These are phyloP conservation scores for Ceratocystis destructans DNA, from an alignment of 2,329 filamentous ascomycete species.

Conservation along the genomic window DNA sequence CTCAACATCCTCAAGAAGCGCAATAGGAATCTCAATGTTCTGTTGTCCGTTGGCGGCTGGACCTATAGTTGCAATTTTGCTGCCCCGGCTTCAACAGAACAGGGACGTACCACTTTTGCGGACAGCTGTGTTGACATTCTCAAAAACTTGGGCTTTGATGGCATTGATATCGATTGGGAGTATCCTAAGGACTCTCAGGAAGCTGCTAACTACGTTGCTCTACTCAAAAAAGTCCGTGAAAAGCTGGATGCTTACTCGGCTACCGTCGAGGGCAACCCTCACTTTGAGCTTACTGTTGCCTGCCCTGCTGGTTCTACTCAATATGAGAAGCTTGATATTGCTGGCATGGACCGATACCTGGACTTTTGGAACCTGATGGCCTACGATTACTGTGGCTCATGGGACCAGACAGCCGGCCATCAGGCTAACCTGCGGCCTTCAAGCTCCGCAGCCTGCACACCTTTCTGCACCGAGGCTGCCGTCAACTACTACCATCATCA, in stretches of 20 bases:
- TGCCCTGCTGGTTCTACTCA: constrained; percentile 50
- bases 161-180: constrained; percentile 57
- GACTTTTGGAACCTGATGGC: constrained; percentile 78
- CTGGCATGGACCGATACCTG: constrained; percentile 49
- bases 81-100: constrained; percentile 54
- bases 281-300: constrained; percentile 52
- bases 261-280: constrained; percentile 30
- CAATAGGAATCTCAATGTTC: constrained; percentile 70
- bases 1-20: constrained; percentile 68
- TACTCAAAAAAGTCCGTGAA: constrained; percentile 41
- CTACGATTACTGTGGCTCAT: constrained; percentile 76
- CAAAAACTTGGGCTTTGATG: constrained; percentile 67
- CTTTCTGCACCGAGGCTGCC: constrained; percentile 61
- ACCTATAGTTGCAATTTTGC: constrained; percentile 78
- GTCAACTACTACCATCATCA: constrained; percentile 54
- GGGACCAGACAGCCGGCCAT: constrained; percentile 60
- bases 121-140: constrained; percentile 59
- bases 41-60: constrained; percentile 85
- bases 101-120: constrained; percentile 60
- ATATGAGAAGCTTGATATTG: constrained; percentile 48
- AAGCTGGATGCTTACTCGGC: constrained; percentile 45
- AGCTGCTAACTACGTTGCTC: constrained; percentile 44
- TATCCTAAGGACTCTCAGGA: constrained; percentile 44
- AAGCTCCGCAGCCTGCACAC: constrained; percentile 50
- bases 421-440: constrained; percentile 64